These are phyloP conservation scores for Candida boleticola DNA, from an alignment of 805 yeast species.

Conservation along the genomic window DNA sequence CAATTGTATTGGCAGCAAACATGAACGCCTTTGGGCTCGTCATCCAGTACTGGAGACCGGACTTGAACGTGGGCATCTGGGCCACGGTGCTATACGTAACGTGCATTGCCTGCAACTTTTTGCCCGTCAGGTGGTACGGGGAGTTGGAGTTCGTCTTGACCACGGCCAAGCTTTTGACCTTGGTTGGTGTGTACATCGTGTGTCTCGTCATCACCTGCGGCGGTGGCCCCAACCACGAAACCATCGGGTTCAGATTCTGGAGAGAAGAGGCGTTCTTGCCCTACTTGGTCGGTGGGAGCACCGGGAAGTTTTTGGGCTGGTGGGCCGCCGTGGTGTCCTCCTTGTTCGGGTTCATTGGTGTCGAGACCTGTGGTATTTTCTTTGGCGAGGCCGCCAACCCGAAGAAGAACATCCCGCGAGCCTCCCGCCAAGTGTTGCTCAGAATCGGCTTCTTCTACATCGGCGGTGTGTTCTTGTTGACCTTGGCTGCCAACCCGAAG, in stretches of 20 bases:
- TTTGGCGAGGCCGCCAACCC: slow-evolving; percentile 46
- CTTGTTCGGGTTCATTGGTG: slow-evolving; percentile 36
- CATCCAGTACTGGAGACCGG: slow-evolving; percentile 28
- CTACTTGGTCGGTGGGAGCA: slow-evolving; percentile 24
- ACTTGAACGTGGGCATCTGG: slow-evolving; percentile 29
- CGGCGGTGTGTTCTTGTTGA: slow-evolving; percentile 39
- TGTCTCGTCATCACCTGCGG: slow-evolving; percentile 33
- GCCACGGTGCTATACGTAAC: slow-evolving; percentile 26
- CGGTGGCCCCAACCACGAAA: slow-evolving; percentile 31
- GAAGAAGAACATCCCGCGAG: slow-evolving; percentile 30
- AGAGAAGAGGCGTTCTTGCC: slow-evolving; percentile 29
- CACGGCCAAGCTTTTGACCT: slow-evolving; percentile 8
- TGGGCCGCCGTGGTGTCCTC: slow-evolving; percentile 56
- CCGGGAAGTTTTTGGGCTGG: slow-evolving; percentile 34
- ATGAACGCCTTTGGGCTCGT: slow-evolving; percentile 30
- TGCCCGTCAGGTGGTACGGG: slow-evolving; percentile 36
- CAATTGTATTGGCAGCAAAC: slow-evolving; percentile 31
- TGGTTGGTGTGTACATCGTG: slow-evolving; percentile 30
- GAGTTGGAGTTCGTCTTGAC: slow-evolving; percentile 39
- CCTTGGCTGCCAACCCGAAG: slow-evolving; percentile 30
- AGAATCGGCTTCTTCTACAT: slow-evolving; percentile 34
- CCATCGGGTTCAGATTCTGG: slow-evolving; percentile 37
- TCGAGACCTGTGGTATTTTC: slow-evolving; percentile 31
- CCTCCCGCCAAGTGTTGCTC: slow-evolving; percentile 33
- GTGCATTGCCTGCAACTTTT: slow-evolving; percentile 25